Base-by-base conservation (phyloP, 305 asterid species). In the Solanum chacoense region DNA sequence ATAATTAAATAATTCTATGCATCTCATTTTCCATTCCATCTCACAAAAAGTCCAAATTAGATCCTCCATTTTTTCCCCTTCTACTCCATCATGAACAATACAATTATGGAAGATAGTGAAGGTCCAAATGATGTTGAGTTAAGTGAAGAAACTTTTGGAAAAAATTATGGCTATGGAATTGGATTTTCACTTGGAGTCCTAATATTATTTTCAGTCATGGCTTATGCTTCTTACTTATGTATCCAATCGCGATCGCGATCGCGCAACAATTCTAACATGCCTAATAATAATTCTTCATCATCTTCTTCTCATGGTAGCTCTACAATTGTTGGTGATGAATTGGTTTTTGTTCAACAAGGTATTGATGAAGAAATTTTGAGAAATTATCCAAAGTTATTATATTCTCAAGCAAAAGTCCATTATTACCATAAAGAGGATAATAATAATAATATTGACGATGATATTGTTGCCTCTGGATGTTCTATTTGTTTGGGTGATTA, bases 401-500 rank as follows among this genome's bases (percentile, higher is more conserved):
- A 88, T 36, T 85, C 81, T 38, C 31, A 84, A 45, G 84, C 28
- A 20, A 84, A 88, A 75, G 38, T 40, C 6, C 45, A 76, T 65
- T 31, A 16, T 79, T 35, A 83, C 50, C 40, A 83, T 8, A 42
- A 80, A 28, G 86, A 29, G 1, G 40, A 59, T 20, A 65, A 22
- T 65, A 65, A 34, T 34, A 67, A 74, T 18, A 32, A 18, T 75
- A 34, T 32, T 34, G 81, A 9, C 26, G 75, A 34, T 69, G 72
- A 18, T 18, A 11, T 4, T 32, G 0, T 59, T 65, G 65, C 34
- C 22, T 87, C 34, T 3, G 89, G 92, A 13, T 95, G 98, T 78
- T 93, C 95, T 65, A 93, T 95, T 85, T 95, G 97, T 86, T 90
- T 95, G 42, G 94, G 88, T 7, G 96, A 94, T 74, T 95, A 93